Evolutionary conservation across 768 basidiomycete species (phyloP), one percentile per base, ranked within the genome.

Genomic region (Suillus discolor): DNA sequence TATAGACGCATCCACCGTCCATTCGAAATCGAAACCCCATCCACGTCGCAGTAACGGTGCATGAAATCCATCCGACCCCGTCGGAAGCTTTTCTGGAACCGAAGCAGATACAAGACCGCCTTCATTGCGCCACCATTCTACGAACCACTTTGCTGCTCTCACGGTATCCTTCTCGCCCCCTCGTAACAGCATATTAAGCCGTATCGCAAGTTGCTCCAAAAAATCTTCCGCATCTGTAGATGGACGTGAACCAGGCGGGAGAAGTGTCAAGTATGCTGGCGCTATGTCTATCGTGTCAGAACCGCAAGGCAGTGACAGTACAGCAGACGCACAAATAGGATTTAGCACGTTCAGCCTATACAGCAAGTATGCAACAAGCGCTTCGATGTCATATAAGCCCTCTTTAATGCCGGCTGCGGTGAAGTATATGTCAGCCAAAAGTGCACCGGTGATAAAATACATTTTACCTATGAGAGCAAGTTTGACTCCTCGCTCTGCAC

Each of bases 401-500:
- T 96, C 94, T 77, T 97, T 97, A 80, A 98, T 96, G 25, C 95
- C 94, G 76, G 94, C 94, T 95, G 74, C 69, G 67, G 71, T 65
- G 65, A 39, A 62, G 62, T 57, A 42, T 39, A 38, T 51, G 54
- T 67, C 57, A 55, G 51, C 61, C 41, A 28, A 60, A n/a, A 42
- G 41, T 28, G 59, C 25, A 31, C 6, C 25, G 57, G 42, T 49
- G 65, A 69, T 53, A 44, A 34, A 61, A 64, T 36, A 65, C 18
- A 55, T 64, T 66, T 76, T 81, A 93, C 96, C 93, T 53, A 97
- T 98, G 65, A 98, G 80, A 57, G 94, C 96, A 25, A 98, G 86
- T 77, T 96, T 98, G 62, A 97, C 84, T 13, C 93, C 97, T 72
- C 93, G 84, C 77, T 99, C 97, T 61, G 94, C 90, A 20, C 95